Conservation (phyloP, 2,329 filamentous ascomycete species). For the Colletotrichum caudatum region DNA sequence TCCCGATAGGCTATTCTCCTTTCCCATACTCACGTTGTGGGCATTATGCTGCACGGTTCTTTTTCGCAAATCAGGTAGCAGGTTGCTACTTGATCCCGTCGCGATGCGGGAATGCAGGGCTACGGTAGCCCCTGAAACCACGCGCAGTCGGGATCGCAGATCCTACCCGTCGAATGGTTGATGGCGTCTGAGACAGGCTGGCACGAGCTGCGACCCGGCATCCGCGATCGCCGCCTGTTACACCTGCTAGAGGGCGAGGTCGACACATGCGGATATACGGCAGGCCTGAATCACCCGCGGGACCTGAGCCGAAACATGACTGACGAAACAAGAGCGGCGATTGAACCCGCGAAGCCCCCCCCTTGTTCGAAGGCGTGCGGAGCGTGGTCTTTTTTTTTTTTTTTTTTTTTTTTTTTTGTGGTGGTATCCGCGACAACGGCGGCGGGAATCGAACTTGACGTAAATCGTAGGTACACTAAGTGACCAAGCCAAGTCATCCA, state of each 20-base stretch:
- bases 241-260: not conserved
- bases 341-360: not conserved
- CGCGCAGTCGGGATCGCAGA: not conserved
- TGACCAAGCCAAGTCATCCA: not conserved
- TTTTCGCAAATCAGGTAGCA: not conserved
- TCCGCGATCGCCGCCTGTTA: not conserved
- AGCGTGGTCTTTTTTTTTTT: too few relatives aligned
- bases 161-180: not conserved
- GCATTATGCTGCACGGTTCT: not conserved
- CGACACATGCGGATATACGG: not conserved
- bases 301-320: not conserved
- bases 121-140: not conserved
- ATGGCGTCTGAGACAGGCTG: slow-evolving; percentile 18
- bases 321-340: not conserved
- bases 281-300: not conserved
- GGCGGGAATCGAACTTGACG: not conserved
- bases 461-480: not conserved
- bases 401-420: too few relatives aligned
- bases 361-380: not conserved
- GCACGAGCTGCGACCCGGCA: slow-evolving; percentile 16
- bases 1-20: not conserved
- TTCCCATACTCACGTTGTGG: not conserved
- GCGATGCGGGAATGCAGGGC: not conserved
- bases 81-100: not conserved
- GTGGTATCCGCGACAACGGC: not conserved